Evolutionary conservation across 2,329 filamentous ascomycete genomes (phyloP), one percentile per base, ranked within the genome.

Genomic region (Aulographum hederae): DNA sequence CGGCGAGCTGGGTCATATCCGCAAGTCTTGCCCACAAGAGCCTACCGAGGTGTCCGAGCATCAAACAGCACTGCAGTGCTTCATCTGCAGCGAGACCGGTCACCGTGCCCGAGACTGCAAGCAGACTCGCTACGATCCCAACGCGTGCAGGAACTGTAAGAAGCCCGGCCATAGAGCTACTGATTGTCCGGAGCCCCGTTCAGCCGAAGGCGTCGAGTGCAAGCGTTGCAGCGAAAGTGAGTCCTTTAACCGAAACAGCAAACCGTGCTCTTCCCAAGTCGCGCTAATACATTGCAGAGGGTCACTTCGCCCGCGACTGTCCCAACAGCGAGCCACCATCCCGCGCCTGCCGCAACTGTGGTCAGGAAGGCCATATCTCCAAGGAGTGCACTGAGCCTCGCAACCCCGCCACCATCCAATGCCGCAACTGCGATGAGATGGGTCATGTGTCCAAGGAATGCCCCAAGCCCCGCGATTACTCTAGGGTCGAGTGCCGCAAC

Each of bases 71-170:
- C 63, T 78, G 30, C 60, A 58, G 29, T 82, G 77, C 47, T 65
- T 58, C 54, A 75, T 80, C 53, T 81, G 77, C 40, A 54, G 63
- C 3, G 60, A 63, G 25, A 52, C 60, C 17, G 75, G 74, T 6
- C 76, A 81, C 43, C 73, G 75, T 35, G 54, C 73, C 32, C 70
- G 76, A 32, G 74, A 82, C 41, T 82, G 77, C 36, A 48, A 48
- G 4, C 44, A 54, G 34, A 48, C 51, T 35, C 54, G 76, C 31
- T 53, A 69, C 18, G 68, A 77, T 54, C 71, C 60, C 34, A 73
- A 65, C 40, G 70, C 69, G 5, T 79, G 75, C 63, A 69, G 65
- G 47, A 79, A 79, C 46, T 79, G 74, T 56, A 67, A 65, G 65
- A 56, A 52, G 46, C 54, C 51, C 18, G 46, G 48, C 6, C 46